Percentiles rank a stretch among this genome's conserved stretches.
Conservation (phyloP, 768 basidiomycete species). For the Trametes villosa region DNA sequence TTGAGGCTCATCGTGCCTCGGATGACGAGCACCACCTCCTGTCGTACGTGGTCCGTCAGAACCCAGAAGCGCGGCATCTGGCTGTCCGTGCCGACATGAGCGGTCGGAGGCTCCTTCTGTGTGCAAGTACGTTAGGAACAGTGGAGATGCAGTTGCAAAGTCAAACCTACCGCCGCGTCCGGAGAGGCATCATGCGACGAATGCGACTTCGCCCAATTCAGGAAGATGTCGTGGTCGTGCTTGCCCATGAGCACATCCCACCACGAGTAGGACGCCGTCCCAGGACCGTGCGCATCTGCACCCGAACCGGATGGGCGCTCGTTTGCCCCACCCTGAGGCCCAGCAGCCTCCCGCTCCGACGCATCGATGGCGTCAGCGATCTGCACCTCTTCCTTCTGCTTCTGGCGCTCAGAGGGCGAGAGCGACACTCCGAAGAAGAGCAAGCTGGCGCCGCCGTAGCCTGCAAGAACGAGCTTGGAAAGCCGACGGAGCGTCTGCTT, state of each 20-base stretch:
- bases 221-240: conserved; percentile 84
- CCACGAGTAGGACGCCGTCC: conserved; percentile 61
- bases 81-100: conserved; percentile 66
- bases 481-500: conserved; percentile 75
- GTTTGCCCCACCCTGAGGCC: neutral
- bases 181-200: neutral
- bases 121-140: neutral
- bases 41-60: conserved; percentile 75
- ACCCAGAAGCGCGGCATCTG: conserved; percentile 88
- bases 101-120: conserved; percentile 31
- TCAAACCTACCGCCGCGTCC: neutral
- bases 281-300: conserved; percentile 4
- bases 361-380: conserved; percentile 71
- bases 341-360: conserved; percentile 63
- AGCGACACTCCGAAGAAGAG: conserved; percentile 75
- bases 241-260: conserved; percentile 82
- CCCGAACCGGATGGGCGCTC: neutral
- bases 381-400: conserved; percentile 58
- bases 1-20: conserved; percentile 82
- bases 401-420: conserved; percentile 41
- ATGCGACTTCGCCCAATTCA: conserved; percentile 51
- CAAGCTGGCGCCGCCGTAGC: conserved; percentile 82
- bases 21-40: conserved; percentile 72
- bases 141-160: neutral
- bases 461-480: conserved; percentile 82